Evolutionary conservation across 805 yeast species (phyloP).

Genomic region (Cyberlindnera japonica): DNA sequence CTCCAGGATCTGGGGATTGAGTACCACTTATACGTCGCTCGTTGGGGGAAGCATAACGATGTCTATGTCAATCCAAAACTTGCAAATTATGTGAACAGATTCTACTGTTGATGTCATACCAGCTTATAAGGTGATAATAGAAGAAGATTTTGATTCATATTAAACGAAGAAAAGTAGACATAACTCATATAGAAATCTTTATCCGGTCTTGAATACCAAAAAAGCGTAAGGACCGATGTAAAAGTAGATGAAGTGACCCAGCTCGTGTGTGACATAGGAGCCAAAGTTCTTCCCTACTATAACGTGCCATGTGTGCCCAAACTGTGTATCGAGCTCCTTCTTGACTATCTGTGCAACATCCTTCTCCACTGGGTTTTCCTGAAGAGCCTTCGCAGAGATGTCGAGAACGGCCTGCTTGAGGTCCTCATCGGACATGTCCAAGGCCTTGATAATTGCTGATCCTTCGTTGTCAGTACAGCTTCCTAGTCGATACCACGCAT

Average conservation of each 20-base stretch:
- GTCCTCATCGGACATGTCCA: slow-evolving; percentile 37
- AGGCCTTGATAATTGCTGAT: slow-evolving; percentile 26
- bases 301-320: slow-evolving; percentile 78
- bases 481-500: not conserved
- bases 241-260: slow-evolving; percentile 67
- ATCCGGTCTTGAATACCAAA: slow-evolving; percentile 63
- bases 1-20: slow-evolving; percentile 26
- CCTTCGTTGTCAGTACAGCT: not conserved
- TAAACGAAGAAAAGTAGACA: too few relatives aligned
- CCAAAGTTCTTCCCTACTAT: slow-evolving; percentile 80
- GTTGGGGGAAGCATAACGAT: slow-evolving; percentile 63
- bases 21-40: slow-evolving; percentile 28
- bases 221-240: slow-evolving; percentile 68
- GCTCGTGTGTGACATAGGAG: slow-evolving; percentile 74
- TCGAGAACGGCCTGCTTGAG: slow-evolving; percentile 48
- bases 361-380: slow-evolving; percentile 43
- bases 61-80: slow-evolving; percentile 47
- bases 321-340: slow-evolving; percentile 56
- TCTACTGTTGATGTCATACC: slow-evolving; percentile 10
- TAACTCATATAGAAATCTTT: not conserved
- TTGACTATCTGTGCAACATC: slow-evolving; percentile 66
- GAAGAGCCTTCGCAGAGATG: slow-evolving; percentile 43
- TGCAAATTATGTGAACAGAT: slow-evolving; percentile 29
- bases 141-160: too few relatives aligned
- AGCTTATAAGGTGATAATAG: not conserved